Base-by-base conservation (phyloP, 2,329 filamentous ascomycete genomes). In the Neofusicoccum ribis region DNA sequence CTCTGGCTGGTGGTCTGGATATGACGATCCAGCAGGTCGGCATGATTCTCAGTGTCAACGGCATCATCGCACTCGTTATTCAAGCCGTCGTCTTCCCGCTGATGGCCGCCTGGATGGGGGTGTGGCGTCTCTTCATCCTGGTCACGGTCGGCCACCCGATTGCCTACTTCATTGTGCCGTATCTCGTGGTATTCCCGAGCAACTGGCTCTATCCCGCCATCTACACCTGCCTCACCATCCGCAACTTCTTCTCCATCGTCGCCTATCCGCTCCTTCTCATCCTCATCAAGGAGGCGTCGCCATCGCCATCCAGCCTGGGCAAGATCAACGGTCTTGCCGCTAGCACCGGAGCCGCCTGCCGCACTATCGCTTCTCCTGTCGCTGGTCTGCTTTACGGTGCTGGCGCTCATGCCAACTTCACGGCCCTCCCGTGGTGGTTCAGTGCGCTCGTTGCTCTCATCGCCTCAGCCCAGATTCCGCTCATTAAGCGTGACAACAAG, bases 321-420 rank as follows among this genome's bases (percentile, higher is more conserved):
- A 88, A 86, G 70, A 89, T 92, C 74, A 92, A 92, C 68, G 89
- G 89, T 0, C 78, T 91, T 8, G 89, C 89, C 54, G 90, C 90
- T 67, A 89, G 87, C 2, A 89, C 86, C 1, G 89, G 89, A n/a
- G 90, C 89, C 20, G 85, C 87, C 4, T 88, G 88, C 66, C 83
- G 89, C n/a, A 91, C 88, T 0, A 73, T 91, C 44, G 88, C 89
- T 1, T 89, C 89, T 23, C 89, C 89, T 0, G 76, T 91, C 34
- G 87, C 88, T 2, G 89, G 89, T 2, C 82, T 88, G 37, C 80
- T 92, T 4, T 92, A 91, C 70, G 86, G 86, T 15, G 72, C 86
- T 3, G 88, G 88, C 4, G 84, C 82, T 37, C 77, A 83, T 27
- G 78, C 86, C 31, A 79, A 82, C 9, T 86, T 86, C 66, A 88